Conservation (phyloP, 176 grass and related monocot genomes). For the Secale cereale region DNA sequence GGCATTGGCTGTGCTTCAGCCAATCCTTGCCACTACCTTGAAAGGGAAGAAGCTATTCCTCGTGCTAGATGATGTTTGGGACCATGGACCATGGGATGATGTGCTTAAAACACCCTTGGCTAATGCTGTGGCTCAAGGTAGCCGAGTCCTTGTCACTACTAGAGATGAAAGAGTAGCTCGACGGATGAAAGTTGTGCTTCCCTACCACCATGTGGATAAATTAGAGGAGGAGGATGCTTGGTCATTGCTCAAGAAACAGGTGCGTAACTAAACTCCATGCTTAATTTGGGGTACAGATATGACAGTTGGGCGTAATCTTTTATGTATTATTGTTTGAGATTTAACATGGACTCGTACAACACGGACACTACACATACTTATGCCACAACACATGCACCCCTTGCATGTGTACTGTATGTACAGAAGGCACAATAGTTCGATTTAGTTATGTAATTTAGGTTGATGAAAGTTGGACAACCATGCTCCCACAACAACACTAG, state of each 20-base stretch:
- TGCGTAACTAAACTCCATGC: not conserved
- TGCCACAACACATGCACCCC: not conserved
- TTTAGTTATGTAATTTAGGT: not conserved
- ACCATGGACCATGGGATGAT: not conserved
- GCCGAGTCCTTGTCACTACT: not conserved
- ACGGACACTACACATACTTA: not conserved
- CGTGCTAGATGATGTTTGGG: constrained; percentile 14
- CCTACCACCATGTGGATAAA: not conserved
- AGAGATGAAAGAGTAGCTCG: not conserved
- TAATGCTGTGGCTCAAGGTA: not conserved
- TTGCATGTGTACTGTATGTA: not conserved
- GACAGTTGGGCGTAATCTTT: not conserved
- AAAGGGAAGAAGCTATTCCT: not conserved
- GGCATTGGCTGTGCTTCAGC: rapidly evolving
- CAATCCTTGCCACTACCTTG: not conserved
- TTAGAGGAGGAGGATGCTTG: not conserved
- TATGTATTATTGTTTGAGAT: not conserved
- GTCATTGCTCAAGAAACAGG: constrained; percentile 21
- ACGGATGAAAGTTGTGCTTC: not conserved
- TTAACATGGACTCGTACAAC: not conserved
- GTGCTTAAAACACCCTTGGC: not conserved
- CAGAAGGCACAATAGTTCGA: not conserved
- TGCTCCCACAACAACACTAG: too few species aligned
- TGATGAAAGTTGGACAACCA: not conserved
- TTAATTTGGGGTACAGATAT: not conserved